Percentiles rank a stretch among this genome's conserved stretches.
Conservation (phyloP, 768 basidiomycete genomes). For the Russula virescens region DNA sequence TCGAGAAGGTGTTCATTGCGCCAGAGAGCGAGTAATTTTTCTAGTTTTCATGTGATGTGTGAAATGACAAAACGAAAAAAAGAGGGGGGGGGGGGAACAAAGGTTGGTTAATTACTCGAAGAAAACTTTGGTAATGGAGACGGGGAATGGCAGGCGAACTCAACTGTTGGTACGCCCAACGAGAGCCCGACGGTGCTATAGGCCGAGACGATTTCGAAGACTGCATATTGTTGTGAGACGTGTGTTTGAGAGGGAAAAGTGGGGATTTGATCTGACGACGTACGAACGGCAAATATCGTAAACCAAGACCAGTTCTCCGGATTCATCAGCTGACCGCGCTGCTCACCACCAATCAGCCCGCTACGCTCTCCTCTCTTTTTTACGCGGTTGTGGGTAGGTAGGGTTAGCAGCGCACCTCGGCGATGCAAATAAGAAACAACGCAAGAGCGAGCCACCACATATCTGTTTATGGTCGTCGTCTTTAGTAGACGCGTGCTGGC, state of each 20-base stretch:
- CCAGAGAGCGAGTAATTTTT: constrained; percentile 46
- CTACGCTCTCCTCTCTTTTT: not conserved
- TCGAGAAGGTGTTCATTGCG: constrained; percentile 57
- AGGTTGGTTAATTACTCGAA: too few relatives aligned
- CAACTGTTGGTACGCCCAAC: constrained; percentile 39
- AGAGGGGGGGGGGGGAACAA: constrained; percentile 27
- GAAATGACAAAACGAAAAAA: too few relatives aligned
- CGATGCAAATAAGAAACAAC: constrained; percentile 46
- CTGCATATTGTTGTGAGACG: constrained; percentile 17
- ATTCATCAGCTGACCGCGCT: constrained; percentile 32
- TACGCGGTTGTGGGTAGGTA: too few relatives aligned
- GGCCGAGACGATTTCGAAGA: constrained; percentile 21
- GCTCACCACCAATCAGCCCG: not conserved
- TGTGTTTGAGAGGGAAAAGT: constrained; percentile 26
- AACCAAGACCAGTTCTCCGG: constrained; percentile 32
- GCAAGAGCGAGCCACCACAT: constrained; percentile 46
- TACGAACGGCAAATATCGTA: constrained; percentile 38
- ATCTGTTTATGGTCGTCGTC: constrained; percentile 26
- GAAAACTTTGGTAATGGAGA: too few relatives aligned
- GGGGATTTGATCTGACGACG: not conserved
- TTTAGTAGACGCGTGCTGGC: not conserved
- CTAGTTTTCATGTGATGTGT: not conserved
- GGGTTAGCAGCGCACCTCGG: constrained; percentile 30
- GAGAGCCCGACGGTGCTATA: constrained; percentile 39
- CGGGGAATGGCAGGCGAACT: constrained; percentile 38